These are phyloP conservation scores for Keithomyces neogunnii DNA, from an alignment of 2,329 filamentous ascomycete species.

Conservation along the genomic window DNA sequence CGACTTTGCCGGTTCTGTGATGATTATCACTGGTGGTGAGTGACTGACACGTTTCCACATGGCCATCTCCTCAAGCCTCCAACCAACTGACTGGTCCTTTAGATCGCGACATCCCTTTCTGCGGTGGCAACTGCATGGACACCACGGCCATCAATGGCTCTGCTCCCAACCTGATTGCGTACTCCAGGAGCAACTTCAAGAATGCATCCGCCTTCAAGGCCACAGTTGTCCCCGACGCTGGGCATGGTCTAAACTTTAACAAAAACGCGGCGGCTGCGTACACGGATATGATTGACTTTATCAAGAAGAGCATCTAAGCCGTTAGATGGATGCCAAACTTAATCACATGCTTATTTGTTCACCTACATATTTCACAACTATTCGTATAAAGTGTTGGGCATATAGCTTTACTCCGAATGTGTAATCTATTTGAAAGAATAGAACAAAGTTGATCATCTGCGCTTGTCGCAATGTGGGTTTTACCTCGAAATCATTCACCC, in stretches of 20 bases:
- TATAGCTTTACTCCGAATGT: no score
- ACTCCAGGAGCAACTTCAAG: constrained; percentile 31
- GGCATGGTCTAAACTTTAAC: constrained; percentile 42
- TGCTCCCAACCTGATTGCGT: constrained; percentile 33
- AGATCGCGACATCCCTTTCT: constrained; percentile 47
- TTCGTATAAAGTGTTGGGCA: no score
- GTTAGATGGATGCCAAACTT: no score
- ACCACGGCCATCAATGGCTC: constrained; percentile 28
- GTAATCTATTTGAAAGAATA: no score
- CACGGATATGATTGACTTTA: constrained; percentile 27
- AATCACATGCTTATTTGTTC: no score
- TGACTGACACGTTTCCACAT: not conserved
- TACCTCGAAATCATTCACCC: no score
- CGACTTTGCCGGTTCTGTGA: constrained; percentile 43
- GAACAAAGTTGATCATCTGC: no score
- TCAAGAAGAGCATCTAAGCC: not conserved
- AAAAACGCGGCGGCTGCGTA: constrained; percentile 26
- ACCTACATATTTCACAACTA: no score
- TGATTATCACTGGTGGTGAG: constrained; percentile 49
- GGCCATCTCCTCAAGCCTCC: not conserved
- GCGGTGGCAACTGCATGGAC: constrained; percentile 50
- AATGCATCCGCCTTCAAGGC: constrained; percentile 40
- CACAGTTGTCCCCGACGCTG: constrained; percentile 42
- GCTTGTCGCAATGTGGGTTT: no score
- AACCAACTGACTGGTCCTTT: not conserved